phyloP scores from a whole-genome alignment of 2,329 filamentous ascomycete genomes.

The Phaeomoniella chlamydospora region DNA sequence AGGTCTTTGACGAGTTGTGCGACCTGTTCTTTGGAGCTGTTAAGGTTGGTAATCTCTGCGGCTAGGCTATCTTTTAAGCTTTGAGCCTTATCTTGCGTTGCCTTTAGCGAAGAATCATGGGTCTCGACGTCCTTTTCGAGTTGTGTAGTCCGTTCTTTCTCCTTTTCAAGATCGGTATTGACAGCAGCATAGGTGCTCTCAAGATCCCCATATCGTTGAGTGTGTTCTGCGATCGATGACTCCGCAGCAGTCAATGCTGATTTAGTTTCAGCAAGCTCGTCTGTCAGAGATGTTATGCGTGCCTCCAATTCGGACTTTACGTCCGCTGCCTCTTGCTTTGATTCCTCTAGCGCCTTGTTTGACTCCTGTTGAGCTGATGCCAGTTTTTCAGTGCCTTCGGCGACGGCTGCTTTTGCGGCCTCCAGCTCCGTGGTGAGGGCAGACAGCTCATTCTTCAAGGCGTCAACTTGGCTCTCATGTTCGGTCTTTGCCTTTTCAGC shows the following conservation, averaged over 20 bases:
- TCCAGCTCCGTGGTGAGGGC: too few relatives aligned
- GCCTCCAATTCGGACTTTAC: constrained; percentile 45
- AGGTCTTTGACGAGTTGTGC: constrained; percentile 4
- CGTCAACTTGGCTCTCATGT: too few relatives aligned
- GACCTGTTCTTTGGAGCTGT: constrained; percentile 3
- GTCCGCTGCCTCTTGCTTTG: constrained; percentile 5
- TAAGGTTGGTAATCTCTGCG: constrained; percentile 2
- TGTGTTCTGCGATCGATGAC: constrained; percentile 5
- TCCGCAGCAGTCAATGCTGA: constrained; percentile 34
- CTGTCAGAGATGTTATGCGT: constrained; percentile 53
- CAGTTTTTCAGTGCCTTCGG: too few relatives aligned
- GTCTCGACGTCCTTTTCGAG: constrained; percentile 4
- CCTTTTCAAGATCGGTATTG: background rate
- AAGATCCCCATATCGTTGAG: constrained; percentile 6
- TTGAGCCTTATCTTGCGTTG: constrained; percentile 3
- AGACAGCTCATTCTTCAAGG: too few relatives aligned
- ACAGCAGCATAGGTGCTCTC: constrained; percentile 5
- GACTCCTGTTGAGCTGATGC: too few relatives aligned
- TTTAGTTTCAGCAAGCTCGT: constrained; percentile 50
- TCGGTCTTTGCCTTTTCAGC: too few relatives aligned
- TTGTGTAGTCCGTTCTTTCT: constrained; percentile 1
- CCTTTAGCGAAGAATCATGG: constrained; percentile 5
- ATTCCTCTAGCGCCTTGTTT: too few relatives aligned
- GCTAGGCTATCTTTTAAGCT: constrained; percentile 3
- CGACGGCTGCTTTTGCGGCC: too few relatives aligned